These are phyloP conservation scores for Raphidocelis subcapitata DNA, from an alignment of 139 green algal species.

Conservation along the genomic window DNA sequence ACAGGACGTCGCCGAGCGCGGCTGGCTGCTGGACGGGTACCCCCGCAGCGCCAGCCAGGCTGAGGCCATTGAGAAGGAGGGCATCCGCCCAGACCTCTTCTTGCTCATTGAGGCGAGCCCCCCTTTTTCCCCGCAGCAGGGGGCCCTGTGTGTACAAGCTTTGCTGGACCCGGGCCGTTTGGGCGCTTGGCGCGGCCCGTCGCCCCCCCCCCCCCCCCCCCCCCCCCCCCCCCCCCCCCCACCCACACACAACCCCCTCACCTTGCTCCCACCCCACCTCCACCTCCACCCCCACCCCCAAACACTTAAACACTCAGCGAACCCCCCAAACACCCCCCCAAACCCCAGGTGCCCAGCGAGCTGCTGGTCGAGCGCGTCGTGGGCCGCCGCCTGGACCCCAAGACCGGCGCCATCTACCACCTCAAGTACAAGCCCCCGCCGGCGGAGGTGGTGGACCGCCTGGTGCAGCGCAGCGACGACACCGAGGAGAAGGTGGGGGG, in stretches of 20 bases:
- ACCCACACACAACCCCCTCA: too few species aligned
- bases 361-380: slow-evolving; percentile 93
- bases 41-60: slow-evolving; percentile 90
- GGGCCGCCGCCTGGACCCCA: slow-evolving; percentile 89
- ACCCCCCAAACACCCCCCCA: too few species aligned
- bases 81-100: slow-evolving; percentile 95
- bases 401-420: slow-evolving; percentile 89
- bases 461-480: slow-evolving; percentile 86
- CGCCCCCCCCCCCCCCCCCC: too few species aligned
- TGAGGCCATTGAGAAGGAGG: slow-evolving; percentile 87
- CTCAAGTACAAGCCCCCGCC: slow-evolving; percentile 88
- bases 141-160: too few species aligned
- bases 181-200: too few species aligned
- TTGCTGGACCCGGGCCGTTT: too few species aligned
- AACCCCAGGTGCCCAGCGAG: slow-evolving; percentile 86
- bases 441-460: slow-evolving; percentile 60
- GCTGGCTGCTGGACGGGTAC: slow-evolving; percentile 99
- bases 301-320: too few species aligned
- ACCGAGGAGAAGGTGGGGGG: slow-evolving; percentile 88
- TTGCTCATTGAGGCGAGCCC: slow-evolving; percentile 86
- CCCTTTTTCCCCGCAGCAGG: too few species aligned
- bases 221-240: too few species aligned
- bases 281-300: too few species aligned
- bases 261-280: too few species aligned
- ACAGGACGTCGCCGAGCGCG: slow-evolving; percentile 50